Evolutionary conservation across 2,329 filamentous ascomycete genomes (phyloP).

Genomic region (Trichoderma cornu-damae): DNA sequence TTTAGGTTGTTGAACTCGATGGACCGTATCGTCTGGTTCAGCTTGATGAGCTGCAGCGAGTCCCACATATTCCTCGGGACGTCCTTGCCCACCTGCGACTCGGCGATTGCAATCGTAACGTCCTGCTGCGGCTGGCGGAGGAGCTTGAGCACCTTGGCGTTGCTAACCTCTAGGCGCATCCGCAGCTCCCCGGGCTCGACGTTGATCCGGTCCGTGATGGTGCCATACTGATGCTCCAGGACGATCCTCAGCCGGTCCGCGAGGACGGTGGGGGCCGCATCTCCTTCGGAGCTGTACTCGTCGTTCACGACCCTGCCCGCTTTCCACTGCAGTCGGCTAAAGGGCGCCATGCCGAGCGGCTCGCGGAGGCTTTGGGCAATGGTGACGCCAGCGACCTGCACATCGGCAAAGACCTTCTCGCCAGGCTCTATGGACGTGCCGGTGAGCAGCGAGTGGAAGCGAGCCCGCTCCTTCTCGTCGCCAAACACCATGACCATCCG

Average conservation of each 20-base stretch:
- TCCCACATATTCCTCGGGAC: conserved; percentile 58
- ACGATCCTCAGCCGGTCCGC: conserved; percentile 73
- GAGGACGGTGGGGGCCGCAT: conserved; percentile 62
- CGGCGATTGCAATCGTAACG: conserved; percentile 68
- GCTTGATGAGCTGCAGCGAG: conserved; percentile 55
- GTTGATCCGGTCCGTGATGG: conserved; percentile 78
- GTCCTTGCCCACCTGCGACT: conserved; percentile 59
- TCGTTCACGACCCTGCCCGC: conserved; percentile 67
- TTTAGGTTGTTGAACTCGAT: conserved; percentile 61
- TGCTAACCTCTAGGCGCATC: conserved; percentile 58
- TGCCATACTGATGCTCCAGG: conserved; percentile 69
- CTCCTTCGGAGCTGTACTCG: conserved; percentile 55
- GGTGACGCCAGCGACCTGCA: conserved; percentile 59
- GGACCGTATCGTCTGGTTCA: conserved; percentile 62
- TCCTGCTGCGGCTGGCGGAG: conserved; percentile 71
- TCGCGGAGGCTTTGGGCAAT: conserved; percentile 52
- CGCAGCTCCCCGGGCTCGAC: conserved; percentile 69
- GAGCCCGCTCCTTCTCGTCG: conserved; percentile 63
- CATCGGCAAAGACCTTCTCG: conserved; percentile 67
- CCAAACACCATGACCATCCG: conserved; percentile 74
- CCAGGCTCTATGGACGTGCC: conserved; percentile 63
- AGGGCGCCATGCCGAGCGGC: conserved; percentile 45
- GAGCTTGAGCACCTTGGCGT: conserved; percentile 58
- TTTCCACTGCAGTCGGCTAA: conserved; percentile 58
- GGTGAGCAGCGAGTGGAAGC: conserved; percentile 67